phyloP scores from a whole-genome alignment of 495 filamentous ascomycete genomes.

The Neurospora sp. region DNA sequence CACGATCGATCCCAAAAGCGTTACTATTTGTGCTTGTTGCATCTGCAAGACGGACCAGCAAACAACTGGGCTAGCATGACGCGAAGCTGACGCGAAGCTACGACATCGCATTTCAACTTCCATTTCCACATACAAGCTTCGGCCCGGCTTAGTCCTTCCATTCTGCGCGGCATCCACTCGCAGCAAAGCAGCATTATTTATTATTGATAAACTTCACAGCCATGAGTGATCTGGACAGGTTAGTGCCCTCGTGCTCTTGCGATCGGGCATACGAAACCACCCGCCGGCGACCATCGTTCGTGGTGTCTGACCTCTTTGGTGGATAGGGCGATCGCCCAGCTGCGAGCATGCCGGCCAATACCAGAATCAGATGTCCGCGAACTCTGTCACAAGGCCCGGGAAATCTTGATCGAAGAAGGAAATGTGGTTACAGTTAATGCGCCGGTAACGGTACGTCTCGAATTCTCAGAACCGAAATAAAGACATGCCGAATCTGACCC shows the following conservation, averaged over 20 bases:
- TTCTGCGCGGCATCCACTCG: not conserved
- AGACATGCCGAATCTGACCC: not conserved
- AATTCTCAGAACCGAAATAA: not conserved
- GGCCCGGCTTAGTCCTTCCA: not conserved
- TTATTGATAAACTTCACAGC: not conserved
- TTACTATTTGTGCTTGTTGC: not conserved
- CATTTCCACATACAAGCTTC: constrained; percentile 1
- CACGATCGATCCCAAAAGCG: not conserved
- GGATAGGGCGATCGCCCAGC: constrained; percentile 77
- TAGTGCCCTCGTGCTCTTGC: not conserved
- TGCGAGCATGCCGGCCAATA: constrained; percentile 92
- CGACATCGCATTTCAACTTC: not conserved
- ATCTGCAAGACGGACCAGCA: not conserved
- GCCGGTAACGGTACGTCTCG: constrained; percentile 64
- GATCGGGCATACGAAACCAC: constrained; percentile 41
- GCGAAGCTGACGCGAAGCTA: not conserved
- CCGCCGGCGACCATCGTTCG: not conserved
- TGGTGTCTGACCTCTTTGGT: not conserved
- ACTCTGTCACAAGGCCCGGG: constrained; percentile 93
- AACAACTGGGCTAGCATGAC: not conserved
- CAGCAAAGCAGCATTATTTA: not conserved
- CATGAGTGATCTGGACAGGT: constrained; percentile 26
- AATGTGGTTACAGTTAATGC: constrained; percentile 95
- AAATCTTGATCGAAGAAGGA: constrained; percentile 93
- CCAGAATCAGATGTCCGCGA: constrained; percentile 91